Conservation (phyloP, 805 yeast genomes). For the Barnettozyma salicaria region DNA sequence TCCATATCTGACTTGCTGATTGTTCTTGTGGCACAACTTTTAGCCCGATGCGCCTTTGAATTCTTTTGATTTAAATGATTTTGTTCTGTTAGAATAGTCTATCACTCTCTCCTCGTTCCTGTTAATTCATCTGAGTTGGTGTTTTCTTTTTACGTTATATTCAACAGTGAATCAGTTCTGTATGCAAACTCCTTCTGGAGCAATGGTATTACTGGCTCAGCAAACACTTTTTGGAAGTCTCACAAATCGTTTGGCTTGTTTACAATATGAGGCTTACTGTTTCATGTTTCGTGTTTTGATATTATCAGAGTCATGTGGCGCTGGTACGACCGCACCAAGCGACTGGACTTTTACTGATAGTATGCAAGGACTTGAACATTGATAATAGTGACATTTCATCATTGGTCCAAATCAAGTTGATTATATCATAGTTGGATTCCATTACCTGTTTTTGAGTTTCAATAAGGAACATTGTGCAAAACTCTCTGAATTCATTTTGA, state of each 20-base stretch:
- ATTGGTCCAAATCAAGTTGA: not conserved
- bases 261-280: not conserved
- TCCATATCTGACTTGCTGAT: not conserved
- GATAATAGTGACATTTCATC: not conserved
- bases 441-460: not conserved
- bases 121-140: not conserved
- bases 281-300: not conserved
- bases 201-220: no score
- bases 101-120: not conserved
- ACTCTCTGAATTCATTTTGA: no score
- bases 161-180: constrained; percentile 1
- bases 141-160: constrained; percentile 1
- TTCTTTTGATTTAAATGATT: constrained; percentile 28
- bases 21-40: constrained; percentile 12
- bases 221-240: no score
- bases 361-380: no score
- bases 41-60: constrained; percentile 31
- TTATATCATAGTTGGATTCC: not conserved
- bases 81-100: constrained; percentile 22
- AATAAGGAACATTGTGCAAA: no score
- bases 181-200: no score
- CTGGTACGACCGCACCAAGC: constrained; percentile 16
- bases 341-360: constrained; percentile 27
- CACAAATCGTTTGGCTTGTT: not conserved
- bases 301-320: constrained; percentile 22